phyloP scores from a whole-genome alignment of 176 grass and related monocot genomes.

The Dactylis glomerata region DNA sequence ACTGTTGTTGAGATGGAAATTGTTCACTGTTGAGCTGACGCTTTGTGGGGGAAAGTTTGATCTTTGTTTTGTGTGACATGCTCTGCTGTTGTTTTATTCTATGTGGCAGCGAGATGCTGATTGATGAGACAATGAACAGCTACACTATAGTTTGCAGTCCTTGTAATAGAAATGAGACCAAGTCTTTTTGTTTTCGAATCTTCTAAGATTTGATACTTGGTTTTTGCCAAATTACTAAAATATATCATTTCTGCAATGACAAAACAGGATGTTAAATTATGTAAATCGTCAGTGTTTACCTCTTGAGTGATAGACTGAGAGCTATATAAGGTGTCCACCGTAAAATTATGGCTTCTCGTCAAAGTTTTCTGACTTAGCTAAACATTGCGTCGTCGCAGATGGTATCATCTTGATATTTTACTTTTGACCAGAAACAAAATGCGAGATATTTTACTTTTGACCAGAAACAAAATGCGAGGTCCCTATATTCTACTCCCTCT shows the following conservation, averaged over 20 bases:
- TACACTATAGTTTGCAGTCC: background rate
- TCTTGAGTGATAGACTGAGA: no score
- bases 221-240: background rate
- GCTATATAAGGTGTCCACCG: no score
- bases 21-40: background rate
- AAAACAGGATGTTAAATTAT: background rate
- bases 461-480: no score
- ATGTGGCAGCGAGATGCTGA: background rate
- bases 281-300: no score
- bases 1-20: background rate
- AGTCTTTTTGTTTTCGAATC: background rate
- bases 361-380: no score
- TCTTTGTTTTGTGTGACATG: conserved; percentile 1
- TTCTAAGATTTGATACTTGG: background rate
- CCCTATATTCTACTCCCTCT: no score
- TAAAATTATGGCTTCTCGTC: no score
- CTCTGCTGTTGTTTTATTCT: conserved; percentile 5
- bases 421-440: no score
- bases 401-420: no score
- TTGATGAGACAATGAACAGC: background rate
- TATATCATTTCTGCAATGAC: background rate
- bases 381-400: no score
- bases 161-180: background rate
- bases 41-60: background rate
- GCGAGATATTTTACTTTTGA: no score